Percentiles rank a stretch among this genome's conserved stretches.
Evolutionary conservation across 257 asterid species (phyloP).

Genomic region (Ilex aquifolium): DNA sequence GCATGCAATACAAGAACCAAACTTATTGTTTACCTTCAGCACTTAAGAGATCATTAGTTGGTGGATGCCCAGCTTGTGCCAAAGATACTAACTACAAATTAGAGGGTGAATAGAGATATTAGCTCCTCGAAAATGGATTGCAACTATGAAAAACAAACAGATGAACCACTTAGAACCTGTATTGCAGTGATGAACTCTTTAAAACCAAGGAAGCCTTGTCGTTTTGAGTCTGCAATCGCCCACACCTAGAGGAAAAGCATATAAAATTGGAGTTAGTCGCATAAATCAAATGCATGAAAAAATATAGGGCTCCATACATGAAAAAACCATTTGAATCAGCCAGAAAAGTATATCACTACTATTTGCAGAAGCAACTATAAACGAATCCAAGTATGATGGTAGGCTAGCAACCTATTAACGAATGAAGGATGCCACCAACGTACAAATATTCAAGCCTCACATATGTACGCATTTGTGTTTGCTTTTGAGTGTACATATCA

Average conservation of each 20-base stretch:
- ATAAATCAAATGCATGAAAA: constrained; percentile 6
- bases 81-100: constrained; percentile 60
- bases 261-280: constrained; percentile 1
- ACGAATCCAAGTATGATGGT: too few species aligned
- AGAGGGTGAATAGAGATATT: constrained; percentile 13
- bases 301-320: not conserved
- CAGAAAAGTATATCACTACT: too few species aligned
- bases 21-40: constrained; percentile 46
- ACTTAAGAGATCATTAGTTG: constrained; percentile 43
- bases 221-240: constrained; percentile 91
- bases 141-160: constrained; percentile 8
- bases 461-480: too few species aligned
- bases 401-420: too few species aligned
- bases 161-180: constrained; percentile 54
- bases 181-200: constrained; percentile 76
- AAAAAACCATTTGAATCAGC: too few species aligned
- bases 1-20: constrained; percentile 2
- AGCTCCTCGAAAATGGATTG: constrained; percentile 15
- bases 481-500: too few species aligned
- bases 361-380: too few species aligned
- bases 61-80: constrained; percentile 79
- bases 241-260: constrained; percentile 49
- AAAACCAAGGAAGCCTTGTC: constrained; percentile 93
- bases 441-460: too few species aligned
- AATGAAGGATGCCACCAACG: too few species aligned